Conservation (phyloP, 805 yeast species). For the Monosporozyma servazzii region DNA sequence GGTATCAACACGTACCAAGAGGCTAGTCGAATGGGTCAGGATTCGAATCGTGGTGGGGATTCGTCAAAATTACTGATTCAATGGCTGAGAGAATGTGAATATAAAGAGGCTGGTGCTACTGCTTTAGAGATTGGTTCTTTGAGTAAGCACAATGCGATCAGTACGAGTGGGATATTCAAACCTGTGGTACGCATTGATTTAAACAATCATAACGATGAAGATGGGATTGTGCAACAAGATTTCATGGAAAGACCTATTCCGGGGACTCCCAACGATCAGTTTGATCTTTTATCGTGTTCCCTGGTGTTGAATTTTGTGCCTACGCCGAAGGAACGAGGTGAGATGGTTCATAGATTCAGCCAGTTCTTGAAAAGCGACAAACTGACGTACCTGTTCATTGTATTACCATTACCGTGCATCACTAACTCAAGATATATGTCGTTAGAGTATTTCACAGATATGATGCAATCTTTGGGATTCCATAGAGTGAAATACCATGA, state of each 20-base stretch:
- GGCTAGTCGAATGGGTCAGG: slow-evolving; percentile 84
- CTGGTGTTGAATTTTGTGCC: slow-evolving; percentile 86
- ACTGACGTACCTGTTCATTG: slow-evolving; percentile 48
- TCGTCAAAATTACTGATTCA: slow-evolving; percentile 73
- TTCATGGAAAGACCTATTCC: slow-evolving; percentile 75
- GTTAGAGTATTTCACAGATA: slow-evolving; percentile 31
- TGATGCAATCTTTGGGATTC: slow-evolving; percentile 59
- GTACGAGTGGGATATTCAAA: slow-evolving; percentile 46
- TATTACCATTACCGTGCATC: slow-evolving; percentile 82
- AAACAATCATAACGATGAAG: slow-evolving; percentile 56
- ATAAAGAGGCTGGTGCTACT: slow-evolving; percentile 3
- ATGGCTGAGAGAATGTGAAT: slow-evolving; percentile 43
- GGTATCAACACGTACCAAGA: slow-evolving; percentile 73
- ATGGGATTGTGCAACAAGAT: slow-evolving; percentile 64
- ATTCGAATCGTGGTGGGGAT: slow-evolving; percentile 75
- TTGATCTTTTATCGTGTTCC: slow-evolving; percentile 69
- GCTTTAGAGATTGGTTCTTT: slow-evolving; percentile 84
- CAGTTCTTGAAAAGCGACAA: slow-evolving; percentile 37
- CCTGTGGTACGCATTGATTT: slow-evolving; percentile 62
- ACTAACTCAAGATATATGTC: slow-evolving; percentile 73
- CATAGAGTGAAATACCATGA: slow-evolving; percentile 37
- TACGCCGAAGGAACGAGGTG: slow-evolving; percentile 57
- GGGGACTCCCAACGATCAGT: slow-evolving; percentile 34
- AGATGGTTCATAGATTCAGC: slow-evolving; percentile 57
- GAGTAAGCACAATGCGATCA: slow-evolving; percentile 56